Evolutionary conservation across 495 filamentous ascomycete genomes (phyloP).

Genomic region (Amniculicola lignicola): DNA sequence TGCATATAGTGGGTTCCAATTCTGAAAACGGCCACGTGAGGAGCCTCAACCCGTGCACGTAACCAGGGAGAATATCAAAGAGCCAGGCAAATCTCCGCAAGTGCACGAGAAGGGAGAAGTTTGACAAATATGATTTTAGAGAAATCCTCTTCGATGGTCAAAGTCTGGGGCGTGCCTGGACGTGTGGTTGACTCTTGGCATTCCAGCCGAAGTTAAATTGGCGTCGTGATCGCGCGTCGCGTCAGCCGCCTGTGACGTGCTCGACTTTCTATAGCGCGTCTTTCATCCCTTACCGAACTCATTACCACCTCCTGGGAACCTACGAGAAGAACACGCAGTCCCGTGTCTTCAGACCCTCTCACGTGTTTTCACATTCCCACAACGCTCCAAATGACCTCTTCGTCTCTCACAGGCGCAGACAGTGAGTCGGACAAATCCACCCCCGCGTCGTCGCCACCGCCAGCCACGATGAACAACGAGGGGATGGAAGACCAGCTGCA

Average conservation of each 20-base stretch:
- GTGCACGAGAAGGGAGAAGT: too few species aligned
- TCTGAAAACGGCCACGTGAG: too few species aligned
- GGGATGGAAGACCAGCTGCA: conserved; percentile 42
- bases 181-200: too few species aligned
- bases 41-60: too few species aligned
- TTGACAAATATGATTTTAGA: too few species aligned
- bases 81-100: too few species aligned
- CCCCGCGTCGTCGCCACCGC: conserved; percentile 31
- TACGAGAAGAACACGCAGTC: background rate
- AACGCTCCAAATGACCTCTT: conserved; percentile 19
- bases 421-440: conserved; percentile 31
- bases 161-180: too few species aligned
- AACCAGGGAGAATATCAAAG: too few species aligned
- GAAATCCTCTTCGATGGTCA: too few species aligned
- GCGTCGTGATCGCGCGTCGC: conserved; percentile 12
- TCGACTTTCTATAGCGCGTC: background rate
- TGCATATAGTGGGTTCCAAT: too few species aligned
- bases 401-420: conserved; percentile 19
- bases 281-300: background rate
- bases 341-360: too few species aligned
- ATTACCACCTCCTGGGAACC: background rate
- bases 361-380: background rate
- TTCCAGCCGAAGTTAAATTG: background rate
- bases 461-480: conserved; percentile 22
- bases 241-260: background rate